A percentile compares a stretch with the other conserved stretches of the same genome.
Evolutionary conservation across 2,329 filamentous ascomycete species (phyloP).

Genomic region (Fusarium aywerte): DNA sequence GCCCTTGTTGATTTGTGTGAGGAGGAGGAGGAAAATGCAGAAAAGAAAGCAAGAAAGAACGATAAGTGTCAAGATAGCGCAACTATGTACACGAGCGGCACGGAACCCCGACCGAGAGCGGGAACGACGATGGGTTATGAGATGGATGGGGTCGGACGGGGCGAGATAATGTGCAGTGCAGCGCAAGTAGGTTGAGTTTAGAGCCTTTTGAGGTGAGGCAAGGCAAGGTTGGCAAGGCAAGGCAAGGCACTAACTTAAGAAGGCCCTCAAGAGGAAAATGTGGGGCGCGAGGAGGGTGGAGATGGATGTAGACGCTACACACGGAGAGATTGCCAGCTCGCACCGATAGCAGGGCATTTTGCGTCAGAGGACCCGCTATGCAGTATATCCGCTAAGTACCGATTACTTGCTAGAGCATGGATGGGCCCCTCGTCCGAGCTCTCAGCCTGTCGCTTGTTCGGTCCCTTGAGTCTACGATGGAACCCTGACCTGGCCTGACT

Average conservation of each 20-base stretch:
- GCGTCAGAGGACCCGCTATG: constrained; percentile 7
- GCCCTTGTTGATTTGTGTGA: neutral
- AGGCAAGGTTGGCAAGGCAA: constrained; percentile 33
- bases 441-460: constrained; percentile 29
- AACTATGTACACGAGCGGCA: constrained; percentile 39
- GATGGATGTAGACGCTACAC: constrained; percentile 29
- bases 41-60: constrained; percentile 17
- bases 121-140: constrained; percentile 40
- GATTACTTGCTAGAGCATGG: constrained; percentile 9
- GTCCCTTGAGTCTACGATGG: constrained; percentile 28
- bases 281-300: constrained; percentile 21
- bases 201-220: constrained; percentile 39
- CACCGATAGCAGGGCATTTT: constrained; percentile 17
- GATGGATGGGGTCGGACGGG: constrained; percentile 41
- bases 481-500: constrained; percentile 11
- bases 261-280: constrained; percentile 30
- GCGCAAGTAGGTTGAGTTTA: constrained; percentile 41
- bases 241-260: constrained; percentile 34
- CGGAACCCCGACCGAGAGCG: constrained; percentile 41
- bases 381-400: constrained; percentile 21
- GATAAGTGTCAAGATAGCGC: constrained; percentile 26
- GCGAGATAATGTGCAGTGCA: constrained; percentile 31
- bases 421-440: constrained; percentile 7
- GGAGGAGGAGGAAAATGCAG: constrained; percentile 16
- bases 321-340: constrained; percentile 16